Conservation (phyloP, 306 rosid species). For the Pyrus bretschneideri region DNA sequence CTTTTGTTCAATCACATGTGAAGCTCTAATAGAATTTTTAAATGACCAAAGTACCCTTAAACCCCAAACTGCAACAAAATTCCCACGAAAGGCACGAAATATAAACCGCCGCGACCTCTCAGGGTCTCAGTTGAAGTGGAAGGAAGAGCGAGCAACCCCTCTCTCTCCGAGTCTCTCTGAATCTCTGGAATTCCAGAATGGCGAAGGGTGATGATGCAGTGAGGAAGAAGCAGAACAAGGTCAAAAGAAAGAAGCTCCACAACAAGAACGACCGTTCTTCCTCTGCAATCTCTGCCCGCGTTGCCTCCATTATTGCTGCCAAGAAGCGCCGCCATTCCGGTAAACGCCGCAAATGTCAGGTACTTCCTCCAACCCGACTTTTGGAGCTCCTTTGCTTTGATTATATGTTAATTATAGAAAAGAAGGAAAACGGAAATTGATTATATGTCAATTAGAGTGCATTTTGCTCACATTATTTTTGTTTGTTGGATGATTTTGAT, state of each 20-base stretch:
- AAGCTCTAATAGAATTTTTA: not conserved
- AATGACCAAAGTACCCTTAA: not conserved
- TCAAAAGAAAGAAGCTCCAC: slow-evolving; percentile 43
- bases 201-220: slow-evolving; percentile 73
- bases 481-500: too few species aligned
- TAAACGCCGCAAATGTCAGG: slow-evolving; percentile 83
- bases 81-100: not conserved
- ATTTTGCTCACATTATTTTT: not conserved
- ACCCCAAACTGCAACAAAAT: not conserved
- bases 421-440: not conserved
- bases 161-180: not conserved
- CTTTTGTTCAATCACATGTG: not conserved
- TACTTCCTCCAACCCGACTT: not conserved
- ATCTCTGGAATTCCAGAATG: slow-evolving; percentile 28
- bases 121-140: not conserved
- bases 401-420: too few species aligned
- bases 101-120: slow-evolving; percentile 20
- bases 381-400: not conserved
- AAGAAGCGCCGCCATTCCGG: slow-evolving; percentile 93
- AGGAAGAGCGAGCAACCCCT: not conserved
- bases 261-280: slow-evolving; percentile 26
- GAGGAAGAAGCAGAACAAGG: slow-evolving; percentile 55
- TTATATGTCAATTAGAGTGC: not conserved
- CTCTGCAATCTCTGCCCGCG: slow-evolving; percentile 53
- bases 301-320: slow-evolving; percentile 78